These are phyloP conservation scores for Solanum ossicruentum DNA, from an alignment of 257 asterid species.

Conservation along the genomic window DNA sequence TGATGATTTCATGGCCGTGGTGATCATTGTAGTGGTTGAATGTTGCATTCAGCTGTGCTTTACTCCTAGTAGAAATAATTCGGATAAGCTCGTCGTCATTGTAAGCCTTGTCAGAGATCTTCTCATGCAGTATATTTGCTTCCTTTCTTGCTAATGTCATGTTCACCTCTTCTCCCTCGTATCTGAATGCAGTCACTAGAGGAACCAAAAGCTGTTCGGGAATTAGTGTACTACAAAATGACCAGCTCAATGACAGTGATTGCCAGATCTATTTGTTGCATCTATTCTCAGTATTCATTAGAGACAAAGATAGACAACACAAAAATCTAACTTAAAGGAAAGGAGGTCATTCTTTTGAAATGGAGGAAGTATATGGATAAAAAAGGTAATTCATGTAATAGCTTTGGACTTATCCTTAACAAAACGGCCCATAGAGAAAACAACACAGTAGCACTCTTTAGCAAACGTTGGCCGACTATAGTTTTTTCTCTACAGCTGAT, in stretches of 20 bases:
- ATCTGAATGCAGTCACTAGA: constrained; percentile 72
- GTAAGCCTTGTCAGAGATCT: constrained; percentile 57
- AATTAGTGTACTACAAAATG: neutral
- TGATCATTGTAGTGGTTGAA: constrained; percentile 64
- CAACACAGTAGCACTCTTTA: neutral
- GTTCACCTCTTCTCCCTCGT: constrained; percentile 74
- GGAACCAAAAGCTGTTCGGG: constrained; percentile 76
- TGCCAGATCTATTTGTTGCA: neutral
- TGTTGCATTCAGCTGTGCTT: constrained; percentile 85
- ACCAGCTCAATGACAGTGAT: neutral
- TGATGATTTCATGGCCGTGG: constrained; percentile 58
- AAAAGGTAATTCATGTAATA: no score
- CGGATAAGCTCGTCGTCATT: constrained; percentile 59
- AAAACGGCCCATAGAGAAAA: neutral
- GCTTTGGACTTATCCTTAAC: no score
- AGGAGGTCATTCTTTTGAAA: no score
- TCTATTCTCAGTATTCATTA: neutral
- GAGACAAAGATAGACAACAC: neutral
- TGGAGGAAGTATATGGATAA: no score
- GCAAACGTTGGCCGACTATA: neutral
- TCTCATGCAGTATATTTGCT: constrained; percentile 67
- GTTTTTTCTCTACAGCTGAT: neutral
- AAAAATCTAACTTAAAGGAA: neutral
- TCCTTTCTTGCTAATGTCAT: constrained; percentile 60
- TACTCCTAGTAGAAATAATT: constrained; percentile 76